phyloP scores from a whole-genome alignment of 306 rosid genomes.

The Dryas drummondii region DNA sequence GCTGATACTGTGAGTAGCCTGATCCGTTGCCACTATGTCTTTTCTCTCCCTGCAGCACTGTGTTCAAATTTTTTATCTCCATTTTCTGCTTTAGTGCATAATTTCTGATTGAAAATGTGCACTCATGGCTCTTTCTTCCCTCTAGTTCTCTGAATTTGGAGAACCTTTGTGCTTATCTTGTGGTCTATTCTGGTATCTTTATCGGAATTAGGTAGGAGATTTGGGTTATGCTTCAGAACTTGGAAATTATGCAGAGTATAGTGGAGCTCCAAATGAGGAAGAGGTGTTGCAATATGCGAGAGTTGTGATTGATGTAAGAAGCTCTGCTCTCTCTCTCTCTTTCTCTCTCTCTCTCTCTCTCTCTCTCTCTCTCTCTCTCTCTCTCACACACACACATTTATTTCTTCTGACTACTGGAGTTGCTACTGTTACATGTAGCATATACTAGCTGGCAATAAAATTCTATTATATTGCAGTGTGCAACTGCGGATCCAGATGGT shows the following conservation, averaged over 20 bases:
- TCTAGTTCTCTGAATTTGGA: neutral
- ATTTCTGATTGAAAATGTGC: conserved; percentile 17
- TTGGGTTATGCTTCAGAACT: conserved; percentile 91
- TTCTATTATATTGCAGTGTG: conserved; percentile 52
- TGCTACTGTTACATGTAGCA: neutral
- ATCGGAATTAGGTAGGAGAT: conserved; percentile 65
- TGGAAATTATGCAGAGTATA: conserved; percentile 94
- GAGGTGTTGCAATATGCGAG: conserved; percentile 93
- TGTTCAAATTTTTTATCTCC: neutral
- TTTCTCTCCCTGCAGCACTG: neutral
- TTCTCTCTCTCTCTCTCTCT: neutral
- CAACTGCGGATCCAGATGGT: conserved; percentile 81
- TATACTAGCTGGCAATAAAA: neutral
- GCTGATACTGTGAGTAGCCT: conserved; percentile 72
- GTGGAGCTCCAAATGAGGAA: conserved; percentile 95
- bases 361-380: neutral
- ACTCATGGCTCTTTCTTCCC: neutral
- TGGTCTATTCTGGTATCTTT: neutral
- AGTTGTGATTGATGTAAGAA: conserved; percentile 75
- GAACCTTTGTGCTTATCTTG: conserved; percentile 4
- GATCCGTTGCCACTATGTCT: neutral
- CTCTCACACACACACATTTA: too few relatives aligned
- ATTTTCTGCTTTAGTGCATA: neutral
- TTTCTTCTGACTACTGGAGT: neutral
- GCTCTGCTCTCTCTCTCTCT: neutral